These are phyloP conservation scores for Phragmites australis DNA, from an alignment of 176 grass and related monocot genomes.

Conservation along the genomic window DNA sequence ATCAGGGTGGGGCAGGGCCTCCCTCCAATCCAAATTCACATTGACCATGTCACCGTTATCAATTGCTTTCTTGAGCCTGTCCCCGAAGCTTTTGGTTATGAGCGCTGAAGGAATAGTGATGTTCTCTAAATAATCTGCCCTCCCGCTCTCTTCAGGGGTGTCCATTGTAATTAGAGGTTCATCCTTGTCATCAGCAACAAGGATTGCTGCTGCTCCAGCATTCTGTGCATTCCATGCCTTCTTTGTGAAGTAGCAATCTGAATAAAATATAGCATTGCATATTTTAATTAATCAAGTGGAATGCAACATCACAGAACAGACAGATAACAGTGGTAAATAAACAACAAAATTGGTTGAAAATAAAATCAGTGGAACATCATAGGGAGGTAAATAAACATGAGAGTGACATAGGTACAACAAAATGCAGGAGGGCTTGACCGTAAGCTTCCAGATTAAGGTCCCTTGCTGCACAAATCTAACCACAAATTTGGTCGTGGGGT, in stretches of 20 bases:
- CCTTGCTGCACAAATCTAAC: background rate
- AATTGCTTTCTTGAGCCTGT: constrained; percentile 60
- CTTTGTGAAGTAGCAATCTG: constrained; percentile 89
- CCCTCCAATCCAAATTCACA: constrained; percentile 92
- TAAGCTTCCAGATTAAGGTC: background rate
- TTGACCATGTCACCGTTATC: constrained; percentile 68
- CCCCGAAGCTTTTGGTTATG: constrained; percentile 71
- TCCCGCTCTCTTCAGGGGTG: constrained; percentile 59
- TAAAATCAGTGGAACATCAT: background rate
- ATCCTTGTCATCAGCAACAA: constrained; percentile 86
- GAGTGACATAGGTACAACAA: constrained; percentile 17
- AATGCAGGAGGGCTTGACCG: background rate
- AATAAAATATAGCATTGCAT: background rate
- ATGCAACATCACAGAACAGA: constrained; percentile 7
- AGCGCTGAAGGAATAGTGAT: constrained; percentile 83
- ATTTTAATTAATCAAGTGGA: background rate
- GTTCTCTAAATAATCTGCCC: constrained; percentile 63
- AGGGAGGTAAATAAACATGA: background rate
- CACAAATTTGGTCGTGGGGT: background rate
- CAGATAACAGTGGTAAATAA: constrained; percentile 19
- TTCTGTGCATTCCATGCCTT: constrained; percentile 96
- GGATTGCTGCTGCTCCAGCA: constrained; percentile 71
- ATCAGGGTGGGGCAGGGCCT: constrained; percentile 80
- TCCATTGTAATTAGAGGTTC: constrained; percentile 96
- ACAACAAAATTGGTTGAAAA: background rate